Evolutionary conservation across 768 basidiomycete genomes (phyloP).

Genomic region (Boletus rex-veris): DNA sequence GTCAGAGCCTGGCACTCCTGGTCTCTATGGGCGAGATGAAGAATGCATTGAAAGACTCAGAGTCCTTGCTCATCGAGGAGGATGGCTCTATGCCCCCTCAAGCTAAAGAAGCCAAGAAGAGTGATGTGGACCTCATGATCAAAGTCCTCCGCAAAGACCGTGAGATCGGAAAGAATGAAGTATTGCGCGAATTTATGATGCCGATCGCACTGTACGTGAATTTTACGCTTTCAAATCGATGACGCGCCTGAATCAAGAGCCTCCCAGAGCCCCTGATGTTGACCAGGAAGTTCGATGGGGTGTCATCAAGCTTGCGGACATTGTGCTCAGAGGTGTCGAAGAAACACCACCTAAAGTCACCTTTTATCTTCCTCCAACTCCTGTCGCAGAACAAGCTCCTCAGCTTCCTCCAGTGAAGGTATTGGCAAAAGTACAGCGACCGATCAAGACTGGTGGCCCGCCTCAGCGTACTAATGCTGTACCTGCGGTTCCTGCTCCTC

Average conservation of each 20-base stretch:
- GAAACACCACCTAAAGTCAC: conserved; percentile 86
- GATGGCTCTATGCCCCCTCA: conserved; percentile 72
- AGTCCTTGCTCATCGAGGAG: conserved; percentile 81
- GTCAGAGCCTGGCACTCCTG: conserved; percentile 81
- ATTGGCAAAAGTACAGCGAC: conserved; percentile 36
- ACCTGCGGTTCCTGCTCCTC: conserved; percentile 32
- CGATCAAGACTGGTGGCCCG: conserved; percentile 35
- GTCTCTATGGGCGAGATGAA: conserved; percentile 92
- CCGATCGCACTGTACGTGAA: conserved; percentile 70
- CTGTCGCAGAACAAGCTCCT: conserved; percentile 59
- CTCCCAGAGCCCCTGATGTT: conserved; percentile 61
- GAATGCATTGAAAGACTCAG: conserved; percentile 64
- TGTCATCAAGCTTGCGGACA: conserved; percentile 85
- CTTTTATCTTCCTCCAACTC: conserved; percentile 75
- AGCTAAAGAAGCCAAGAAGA: conserved; percentile 73
- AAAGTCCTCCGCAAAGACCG: conserved; percentile 85
- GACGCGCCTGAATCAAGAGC: background rate
- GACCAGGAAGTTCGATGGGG: conserved; percentile 92
- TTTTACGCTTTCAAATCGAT: conserved; percentile 1
- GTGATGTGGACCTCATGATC: conserved; percentile 79
- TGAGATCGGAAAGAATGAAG: conserved; percentile 77
- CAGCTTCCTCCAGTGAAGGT: conserved; percentile 53
- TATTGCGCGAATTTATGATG: conserved; percentile 76
- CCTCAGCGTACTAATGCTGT: conserved; percentile 29
- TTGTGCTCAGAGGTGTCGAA: conserved; percentile 76